phyloP scores from a whole-genome alignment of 805 yeast species.

The Teunomyces atbi region DNA sequence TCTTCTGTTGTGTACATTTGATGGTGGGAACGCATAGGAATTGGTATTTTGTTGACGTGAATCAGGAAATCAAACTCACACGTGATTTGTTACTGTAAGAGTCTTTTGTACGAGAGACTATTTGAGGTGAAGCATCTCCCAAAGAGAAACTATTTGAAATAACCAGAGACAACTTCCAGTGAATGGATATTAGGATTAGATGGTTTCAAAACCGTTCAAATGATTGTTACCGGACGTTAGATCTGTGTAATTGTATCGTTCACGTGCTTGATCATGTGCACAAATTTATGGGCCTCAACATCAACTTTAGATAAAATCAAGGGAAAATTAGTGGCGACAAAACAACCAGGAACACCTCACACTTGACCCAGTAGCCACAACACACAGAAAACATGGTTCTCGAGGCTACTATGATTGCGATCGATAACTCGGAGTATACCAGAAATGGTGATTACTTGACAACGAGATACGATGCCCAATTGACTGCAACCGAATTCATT shows the following conservation, averaged over 20 bases:
- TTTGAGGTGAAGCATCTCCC: too few relatives aligned
- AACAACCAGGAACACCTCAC: background rate
- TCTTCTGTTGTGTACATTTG: slow-evolving; percentile 28
- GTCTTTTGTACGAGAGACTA: too few relatives aligned
- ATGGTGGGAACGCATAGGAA: background rate
- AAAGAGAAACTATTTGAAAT: too few relatives aligned
- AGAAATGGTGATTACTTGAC: slow-evolving; percentile 93
- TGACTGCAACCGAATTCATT: slow-evolving; percentile 82
- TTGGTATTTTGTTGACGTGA: background rate
- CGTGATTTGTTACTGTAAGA: too few relatives aligned
- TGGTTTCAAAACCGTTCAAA: too few relatives aligned
- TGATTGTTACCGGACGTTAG: too few relatives aligned
- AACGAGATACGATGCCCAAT: slow-evolving; percentile 87
- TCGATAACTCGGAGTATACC: slow-evolving; percentile 95
- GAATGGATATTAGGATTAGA: too few relatives aligned
- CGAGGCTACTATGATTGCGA: slow-evolving; percentile 93
- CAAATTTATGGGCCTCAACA: too few relatives aligned
- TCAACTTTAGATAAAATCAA: background rate
- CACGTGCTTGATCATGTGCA: too few relatives aligned
- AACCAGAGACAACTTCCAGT: too few relatives aligned
- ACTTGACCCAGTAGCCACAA: background rate
- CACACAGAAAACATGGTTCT: slow-evolving; percentile 62
- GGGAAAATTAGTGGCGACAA: slow-evolving; percentile 4
- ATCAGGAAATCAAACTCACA: background rate
- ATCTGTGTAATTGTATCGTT: too few relatives aligned